Evolutionary conservation across 164 flowering plant genomes (phyloP), one percentile per base, ranked within the genome.

Genomic region (Platanus orientalis): DNA sequence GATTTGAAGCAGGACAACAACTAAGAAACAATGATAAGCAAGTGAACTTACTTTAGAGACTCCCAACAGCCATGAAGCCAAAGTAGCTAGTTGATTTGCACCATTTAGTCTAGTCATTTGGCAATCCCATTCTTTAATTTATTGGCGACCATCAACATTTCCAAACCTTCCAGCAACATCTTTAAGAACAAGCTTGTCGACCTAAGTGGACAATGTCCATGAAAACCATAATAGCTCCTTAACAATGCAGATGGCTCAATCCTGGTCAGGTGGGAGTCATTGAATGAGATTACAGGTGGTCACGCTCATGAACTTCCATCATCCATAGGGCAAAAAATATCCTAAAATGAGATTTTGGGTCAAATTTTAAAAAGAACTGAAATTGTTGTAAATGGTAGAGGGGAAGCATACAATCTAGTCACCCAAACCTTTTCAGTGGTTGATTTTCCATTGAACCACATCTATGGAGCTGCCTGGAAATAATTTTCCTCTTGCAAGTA

Each of bases 11-110:
- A 0, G 80, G 72, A 19, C 88, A 75, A 59, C 36, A 16, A 45
- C 49, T 78, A 55, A 69, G 19, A 74, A 71, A 49, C 55, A 66
- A 52, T 16, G 69, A 68, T 64, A 84, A 82, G 63, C 90, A 76
- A 45, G 65, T 77, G 69, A 77, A 78, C 72, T 75, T 90, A 40
- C 85, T 86, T 44, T 90, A 82, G 68, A 95, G 97, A 53, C 82
- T 84, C 65, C 93, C 97, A 7, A 83, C 92, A 9, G 72, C 65
- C 54, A 83, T 87, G 80, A 88, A 81, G 60, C 79, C 84, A 14
- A 88, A 85, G 74, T 92, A 84, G 58, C 82, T 89, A 26, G 67
- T 81, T 7, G 78, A 71, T 68, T 64, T 85, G 66, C 84, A 84
- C 52, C 87, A 80, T 16, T 69, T 88, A 24, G 71, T 81, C 4